phyloP scores from a whole-genome alignment of 164 flowering plant species.

The Umbilicus rupestris region DNA sequence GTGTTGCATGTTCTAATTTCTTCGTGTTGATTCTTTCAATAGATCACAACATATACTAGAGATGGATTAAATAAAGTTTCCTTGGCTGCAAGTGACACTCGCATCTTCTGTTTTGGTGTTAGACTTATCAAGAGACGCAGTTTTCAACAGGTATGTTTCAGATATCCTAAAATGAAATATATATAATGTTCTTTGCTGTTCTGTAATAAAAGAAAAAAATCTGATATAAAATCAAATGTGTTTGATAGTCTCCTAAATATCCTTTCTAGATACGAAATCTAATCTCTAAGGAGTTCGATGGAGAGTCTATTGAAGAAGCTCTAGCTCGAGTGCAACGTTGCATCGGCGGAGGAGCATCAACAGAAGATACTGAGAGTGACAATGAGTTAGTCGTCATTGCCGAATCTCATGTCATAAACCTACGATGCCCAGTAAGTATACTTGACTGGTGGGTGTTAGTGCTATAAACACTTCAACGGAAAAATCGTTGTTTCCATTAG shows the following conservation, averaged over 20 bases:
- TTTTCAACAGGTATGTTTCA: slow-evolving; percentile 54
- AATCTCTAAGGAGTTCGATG: slow-evolving; percentile 76
- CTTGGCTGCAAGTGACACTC: slow-evolving; percentile 78
- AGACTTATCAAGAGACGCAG: slow-evolving; percentile 74
- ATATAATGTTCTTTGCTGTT: background rate
- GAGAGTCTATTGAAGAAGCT: slow-evolving; percentile 84
- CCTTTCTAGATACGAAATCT: slow-evolving; percentile 46
- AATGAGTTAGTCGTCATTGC: slow-evolving; percentile 94
- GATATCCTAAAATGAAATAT: background rate
- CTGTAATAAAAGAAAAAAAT: background rate
- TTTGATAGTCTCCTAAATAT: background rate
- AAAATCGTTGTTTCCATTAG: background rate
- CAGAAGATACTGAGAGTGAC: slow-evolving; percentile 84
- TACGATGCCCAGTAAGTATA: slow-evolving; percentile 91
- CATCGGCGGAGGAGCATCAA: slow-evolving; percentile 68
- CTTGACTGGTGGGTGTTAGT: background rate
- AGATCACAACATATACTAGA: slow-evolving; percentile 68
- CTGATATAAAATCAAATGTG: too few species aligned
- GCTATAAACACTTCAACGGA: background rate
- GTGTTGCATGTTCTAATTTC: background rate
- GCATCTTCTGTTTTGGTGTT: slow-evolving; percentile 84
- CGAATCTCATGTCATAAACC: slow-evolving; percentile 58
- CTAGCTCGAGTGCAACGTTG: slow-evolving; percentile 90
- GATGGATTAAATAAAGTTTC: slow-evolving; percentile 74
- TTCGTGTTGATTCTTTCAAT: slow-evolving; percentile 18